These are phyloP conservation scores for Vaccinium corymbosum DNA, from an alignment of 148 eudicot species.

Conservation along the genomic window DNA sequence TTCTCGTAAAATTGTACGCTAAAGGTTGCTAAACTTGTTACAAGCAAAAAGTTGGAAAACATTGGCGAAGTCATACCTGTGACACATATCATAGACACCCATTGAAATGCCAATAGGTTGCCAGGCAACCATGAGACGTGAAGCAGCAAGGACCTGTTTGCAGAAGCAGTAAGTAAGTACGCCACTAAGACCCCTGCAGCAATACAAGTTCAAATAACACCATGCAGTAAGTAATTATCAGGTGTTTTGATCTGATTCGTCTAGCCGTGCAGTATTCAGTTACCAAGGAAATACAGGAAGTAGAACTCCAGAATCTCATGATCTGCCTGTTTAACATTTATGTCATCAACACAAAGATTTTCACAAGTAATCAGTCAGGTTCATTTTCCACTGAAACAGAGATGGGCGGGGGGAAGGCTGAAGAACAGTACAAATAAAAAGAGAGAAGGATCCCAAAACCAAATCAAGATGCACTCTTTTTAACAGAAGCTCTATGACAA, in stretches of 20 bases:
- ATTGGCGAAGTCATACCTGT: conserved; percentile 47
- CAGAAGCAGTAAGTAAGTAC: conserved; percentile 3
- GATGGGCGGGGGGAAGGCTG: background rate
- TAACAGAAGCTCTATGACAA: background rate
- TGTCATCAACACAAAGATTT: background rate
- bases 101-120: conserved; percentile 94
- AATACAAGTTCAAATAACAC: background rate
- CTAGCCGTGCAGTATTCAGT: background rate
- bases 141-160: conserved; percentile 88
- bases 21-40: background rate
- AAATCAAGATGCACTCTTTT: background rate
- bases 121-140: conserved; percentile 96
- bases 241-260: background rate
- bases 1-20: background rate
- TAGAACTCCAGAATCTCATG: background rate
- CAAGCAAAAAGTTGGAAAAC: background rate
- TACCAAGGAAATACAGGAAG: background rate
- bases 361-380: background rate
- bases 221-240: background rate
- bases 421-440: background rate
- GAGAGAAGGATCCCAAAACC: background rate
- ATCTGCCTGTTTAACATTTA: background rate
- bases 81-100: conserved; percentile 98
- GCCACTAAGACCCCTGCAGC: background rate
- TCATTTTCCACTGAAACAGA: background rate